Conservation (phyloP, 108 stramenopile genomes). For the Phaeodactylum tricornutum region DNA sequence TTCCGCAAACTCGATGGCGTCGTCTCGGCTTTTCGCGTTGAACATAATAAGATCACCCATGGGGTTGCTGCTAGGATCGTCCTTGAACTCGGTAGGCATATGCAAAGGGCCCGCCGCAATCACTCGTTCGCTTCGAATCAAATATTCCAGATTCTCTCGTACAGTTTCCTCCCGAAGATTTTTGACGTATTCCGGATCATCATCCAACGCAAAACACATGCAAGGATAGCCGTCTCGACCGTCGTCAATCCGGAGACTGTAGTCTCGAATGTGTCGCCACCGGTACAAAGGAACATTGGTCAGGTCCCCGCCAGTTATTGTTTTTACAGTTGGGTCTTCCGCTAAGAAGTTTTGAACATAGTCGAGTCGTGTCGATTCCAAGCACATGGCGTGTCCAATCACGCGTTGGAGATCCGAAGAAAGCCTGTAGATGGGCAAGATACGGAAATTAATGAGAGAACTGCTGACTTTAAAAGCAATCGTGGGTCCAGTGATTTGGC, state of each 20-base stretch:
- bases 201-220: conserved; percentile 55
- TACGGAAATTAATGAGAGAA: conserved; percentile 4
- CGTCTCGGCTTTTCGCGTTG: conserved; percentile 65
- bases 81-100: conserved; percentile 59
- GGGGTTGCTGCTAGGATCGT: conserved; percentile 47
- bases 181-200: conserved; percentile 32
- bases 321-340: conserved; percentile 56
- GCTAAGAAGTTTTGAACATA: conserved; percentile 47
- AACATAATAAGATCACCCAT: conserved; percentile 69
- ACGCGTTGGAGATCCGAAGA: conserved; percentile 61
- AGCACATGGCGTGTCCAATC: conserved; percentile 64
- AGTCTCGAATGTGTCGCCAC: conserved; percentile 81
- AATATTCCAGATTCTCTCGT: conserved; percentile 47
- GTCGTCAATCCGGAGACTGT: conserved; percentile 64
- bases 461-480: no score
- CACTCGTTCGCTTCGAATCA: conserved; percentile 64
- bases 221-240: conserved; percentile 63
- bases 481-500: conserved; percentile 16
- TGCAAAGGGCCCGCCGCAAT: conserved; percentile 67
- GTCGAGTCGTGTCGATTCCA: conserved; percentile 61
- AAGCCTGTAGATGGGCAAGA: conserved; percentile 24
- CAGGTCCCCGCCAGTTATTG: conserved; percentile 43
- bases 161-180: conserved; percentile 33
- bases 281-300: conserved; percentile 57
- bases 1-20: conserved; percentile 75